These are phyloP conservation scores for Cladorrhinum sp. DNA, from an alignment of 2,329 filamentous ascomycete species.

Conservation along the genomic window DNA sequence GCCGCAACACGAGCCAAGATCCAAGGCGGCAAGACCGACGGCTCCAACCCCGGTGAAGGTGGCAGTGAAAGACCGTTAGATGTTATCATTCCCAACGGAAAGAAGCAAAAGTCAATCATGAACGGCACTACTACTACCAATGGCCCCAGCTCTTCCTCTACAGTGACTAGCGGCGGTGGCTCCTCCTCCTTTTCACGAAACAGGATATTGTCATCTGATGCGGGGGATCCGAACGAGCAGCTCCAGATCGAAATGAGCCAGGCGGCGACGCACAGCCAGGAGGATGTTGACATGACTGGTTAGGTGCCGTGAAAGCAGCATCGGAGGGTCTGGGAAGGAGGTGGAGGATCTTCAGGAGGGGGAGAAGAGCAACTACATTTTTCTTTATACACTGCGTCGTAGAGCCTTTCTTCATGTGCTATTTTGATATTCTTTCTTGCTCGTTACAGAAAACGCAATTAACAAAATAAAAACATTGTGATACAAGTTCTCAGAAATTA, in stretches of 20 bases:
- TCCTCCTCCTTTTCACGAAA: conserved; percentile 8
- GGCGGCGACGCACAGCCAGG: conserved; percentile 39
- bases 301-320: conserved; percentile 30
- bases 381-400: no score
- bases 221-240: conserved; percentile 51
- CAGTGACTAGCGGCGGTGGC: conserved; percentile 15
- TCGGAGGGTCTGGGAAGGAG: no score
- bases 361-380: no score
- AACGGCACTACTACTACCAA: conserved; percentile 9
- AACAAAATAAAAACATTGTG: no score
- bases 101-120: conserved; percentile 36
- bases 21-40: conserved; percentile 42
- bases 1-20: conserved; percentile 48
- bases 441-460: no score
- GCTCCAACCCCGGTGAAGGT: conserved; percentile 29
- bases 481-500: no score
- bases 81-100: conserved; percentile 32
- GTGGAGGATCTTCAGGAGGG: no score
- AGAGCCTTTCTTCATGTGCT: no score
- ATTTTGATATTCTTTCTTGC: no score
- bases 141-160: background rate
- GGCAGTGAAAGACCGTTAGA: conserved; percentile 10
- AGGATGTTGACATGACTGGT: conserved; percentile 60
- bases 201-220: conserved; percentile 26
- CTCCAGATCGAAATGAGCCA: conserved; percentile 55